Conservation (phyloP, 2,329 filamentous ascomycete genomes). For the Claviceps humidiphila region DNA sequence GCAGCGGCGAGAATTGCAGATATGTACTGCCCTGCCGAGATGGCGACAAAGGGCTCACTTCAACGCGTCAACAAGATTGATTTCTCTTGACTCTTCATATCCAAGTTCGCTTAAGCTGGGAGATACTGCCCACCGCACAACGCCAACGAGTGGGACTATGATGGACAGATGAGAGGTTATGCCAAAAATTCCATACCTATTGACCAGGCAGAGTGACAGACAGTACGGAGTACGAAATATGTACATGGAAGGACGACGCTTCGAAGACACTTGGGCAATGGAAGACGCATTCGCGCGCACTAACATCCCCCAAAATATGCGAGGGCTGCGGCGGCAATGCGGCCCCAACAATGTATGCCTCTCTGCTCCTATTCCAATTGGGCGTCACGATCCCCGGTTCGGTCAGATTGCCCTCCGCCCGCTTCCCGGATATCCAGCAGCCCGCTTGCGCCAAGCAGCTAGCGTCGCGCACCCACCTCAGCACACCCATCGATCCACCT, state of each 20-base stretch:
- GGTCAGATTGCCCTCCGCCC: slow-evolving; percentile 3
- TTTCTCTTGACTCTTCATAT: too few relatives aligned
- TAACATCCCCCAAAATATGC: not conserved
- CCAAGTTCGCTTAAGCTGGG: not conserved
- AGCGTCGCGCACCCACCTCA: slow-evolving; percentile 3
- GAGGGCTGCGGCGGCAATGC: not conserved
- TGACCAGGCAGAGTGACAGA: not conserved
- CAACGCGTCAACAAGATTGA: too few relatives aligned
- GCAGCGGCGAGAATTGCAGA: not conserved
- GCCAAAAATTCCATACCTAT: not conserved
- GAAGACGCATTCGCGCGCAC: not conserved
- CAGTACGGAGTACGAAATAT: not conserved
- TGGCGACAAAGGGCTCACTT: too few relatives aligned
- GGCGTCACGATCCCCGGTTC: slow-evolving; percentile 2
- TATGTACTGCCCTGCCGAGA: too few relatives aligned
- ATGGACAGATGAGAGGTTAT: not conserved
- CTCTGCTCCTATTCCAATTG: slow-evolving; percentile 1
- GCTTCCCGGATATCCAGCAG: slow-evolving; percentile 5
- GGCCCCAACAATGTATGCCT: not conserved
- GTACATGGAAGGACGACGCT: not conserved
- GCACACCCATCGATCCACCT: not conserved
- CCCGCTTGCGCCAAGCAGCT: slow-evolving; percentile 3
- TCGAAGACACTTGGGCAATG: not conserved
- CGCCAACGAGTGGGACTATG: not conserved
- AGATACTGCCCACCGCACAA: not conserved